Base-by-base conservation (phyloP, 2,329 filamentous ascomycete genomes). In the Herpotrichia juniperi region DNA sequence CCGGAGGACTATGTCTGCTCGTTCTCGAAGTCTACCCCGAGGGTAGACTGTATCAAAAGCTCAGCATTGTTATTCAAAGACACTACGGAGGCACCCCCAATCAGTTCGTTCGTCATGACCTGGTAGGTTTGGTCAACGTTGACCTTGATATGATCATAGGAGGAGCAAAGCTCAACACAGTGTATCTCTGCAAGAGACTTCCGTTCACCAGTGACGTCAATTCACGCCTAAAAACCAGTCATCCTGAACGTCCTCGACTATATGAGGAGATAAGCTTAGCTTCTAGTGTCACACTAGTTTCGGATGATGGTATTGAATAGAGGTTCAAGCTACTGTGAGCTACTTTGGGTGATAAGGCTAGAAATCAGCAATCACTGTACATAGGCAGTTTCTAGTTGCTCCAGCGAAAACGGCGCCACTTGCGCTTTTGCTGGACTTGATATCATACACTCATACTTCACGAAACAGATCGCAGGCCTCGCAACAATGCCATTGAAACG, bases 121-220 rank as follows among this genome's bases (percentile, higher is more conserved):
- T 30, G 28, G 39, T 22, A 12, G 47, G 47, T 12, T n/a, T 44
- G 19, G 16, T 44, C 5, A 44, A 35, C 14, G 47, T 37, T 22
- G 43, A 30, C 21, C 25, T 26, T n/a, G 28, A 22, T 10, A 44
- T 50, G 40, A n/a, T 44, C 6, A 10, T n/a, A n/a, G 8, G 16
- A 16, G 16, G 12, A 16, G 47, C 28, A 21, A 10, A 50, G n/a
- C 17, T 44, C 8, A n/a, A 11, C 4, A 50, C 47, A 2, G 39
- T 50, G 14, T 50, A 44, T 50, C 40, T 50, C 9, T 43, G 37
- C n/a, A 50, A 50, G 40, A 50, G 44, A 19, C 28, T 50, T 26
- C 40, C 37, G 28, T 4, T 19, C 17, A 14, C 19, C 14, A 28
- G 32, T 12, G 46, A 48, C 28, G 30, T 21, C 32, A 21, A 34